phyloP scores from a whole-genome alignment of 768 basidiomycete species.

The Collybia mongolica region DNA sequence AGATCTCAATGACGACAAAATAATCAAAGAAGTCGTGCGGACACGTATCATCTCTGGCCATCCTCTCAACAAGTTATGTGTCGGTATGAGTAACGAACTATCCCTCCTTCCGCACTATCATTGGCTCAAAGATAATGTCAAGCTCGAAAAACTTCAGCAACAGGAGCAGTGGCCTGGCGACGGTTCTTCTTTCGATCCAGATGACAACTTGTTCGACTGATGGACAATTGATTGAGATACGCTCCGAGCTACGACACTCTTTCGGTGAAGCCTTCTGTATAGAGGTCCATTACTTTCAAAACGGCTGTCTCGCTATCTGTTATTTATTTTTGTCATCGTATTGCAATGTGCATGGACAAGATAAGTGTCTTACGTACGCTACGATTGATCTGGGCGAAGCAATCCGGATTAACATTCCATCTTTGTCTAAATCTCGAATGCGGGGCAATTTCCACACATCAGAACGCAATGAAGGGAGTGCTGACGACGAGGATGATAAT shows the following conservation, averaged over 20 bases:
- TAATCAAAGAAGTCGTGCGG: conserved; percentile 22
- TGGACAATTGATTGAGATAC: background rate
- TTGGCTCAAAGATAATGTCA: conserved; percentile 14
- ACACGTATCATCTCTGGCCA: conserved; percentile 19
- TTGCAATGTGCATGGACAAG: background rate
- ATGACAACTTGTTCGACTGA: conserved; percentile 24
- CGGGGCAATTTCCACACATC: background rate
- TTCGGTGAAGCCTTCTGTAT: too few relatives aligned
- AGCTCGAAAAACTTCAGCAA: conserved; percentile 22
- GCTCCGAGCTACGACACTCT: too few relatives aligned
- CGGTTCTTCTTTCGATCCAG: conserved; percentile 23
- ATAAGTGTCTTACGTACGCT: background rate
- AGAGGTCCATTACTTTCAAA: too few relatives aligned
- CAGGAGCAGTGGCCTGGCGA: conserved; percentile 30
- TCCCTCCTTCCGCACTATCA: conserved; percentile 10
- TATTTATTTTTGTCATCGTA: too few relatives aligned
- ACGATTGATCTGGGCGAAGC: too few relatives aligned
- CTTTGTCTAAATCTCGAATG: background rate
- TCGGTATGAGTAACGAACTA: conserved; percentile 22
- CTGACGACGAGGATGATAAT: background rate
- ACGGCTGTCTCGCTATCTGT: too few relatives aligned
- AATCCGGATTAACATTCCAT: background rate
- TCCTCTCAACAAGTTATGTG: conserved; percentile 27
- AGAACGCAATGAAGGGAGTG: background rate
- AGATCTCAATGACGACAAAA: conserved; percentile 21